Evolutionary conservation across 306 rosid genomes (phyloP), one percentile per base, ranked within the genome.

Genomic region (Quercus gilva): DNA sequence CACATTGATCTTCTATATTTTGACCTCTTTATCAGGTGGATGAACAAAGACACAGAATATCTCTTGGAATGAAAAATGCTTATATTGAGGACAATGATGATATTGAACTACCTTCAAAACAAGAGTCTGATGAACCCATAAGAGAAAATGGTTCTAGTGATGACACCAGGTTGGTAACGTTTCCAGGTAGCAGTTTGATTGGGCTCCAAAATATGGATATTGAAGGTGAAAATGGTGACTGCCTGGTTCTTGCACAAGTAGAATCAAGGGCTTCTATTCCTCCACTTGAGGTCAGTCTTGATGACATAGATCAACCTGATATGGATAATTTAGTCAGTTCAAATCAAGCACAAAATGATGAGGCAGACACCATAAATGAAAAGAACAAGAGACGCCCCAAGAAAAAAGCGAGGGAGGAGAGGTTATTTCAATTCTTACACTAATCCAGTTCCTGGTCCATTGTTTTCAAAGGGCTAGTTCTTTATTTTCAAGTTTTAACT

Each of bases 11-110:
- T 67, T 67, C 51, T 67, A 23, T 31, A 14, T 74, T 59, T 69
- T 31, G 21, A 78, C 72, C 53, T 84, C 17, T 69, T 72, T 29
- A 81, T 72, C 77, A 94, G 99, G 93, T 95, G 25, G 96, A 93
- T 85, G 85, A 83, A 81, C 90, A 88, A 73, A 91, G 89, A 79
- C 86, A 83, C 3, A 85, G 99, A 59, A 56, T 95, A 77, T 90
- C 99, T 81, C 89, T 95, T 43, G 99, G 99, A 86, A 90, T 95
- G 99, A 95, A 93, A 84, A 82, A 83, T 73, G 83, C 91, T n/a
- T 89, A 90, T 80, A 49, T 84, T 74, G 55, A 41, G 25, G 90
- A 86, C 12, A 76, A 76, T 51, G 31, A 63, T 55, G 77, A 79
- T 18, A 33, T 55, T 78, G 80, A 86, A 74, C 80, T 33, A 49